Percentiles rank a stretch among this genome's conserved stretches.
Conservation (phyloP, 2,329 filamentous ascomycete species). For the Ophiognomonia clavigignenti-juglandacearum region DNA sequence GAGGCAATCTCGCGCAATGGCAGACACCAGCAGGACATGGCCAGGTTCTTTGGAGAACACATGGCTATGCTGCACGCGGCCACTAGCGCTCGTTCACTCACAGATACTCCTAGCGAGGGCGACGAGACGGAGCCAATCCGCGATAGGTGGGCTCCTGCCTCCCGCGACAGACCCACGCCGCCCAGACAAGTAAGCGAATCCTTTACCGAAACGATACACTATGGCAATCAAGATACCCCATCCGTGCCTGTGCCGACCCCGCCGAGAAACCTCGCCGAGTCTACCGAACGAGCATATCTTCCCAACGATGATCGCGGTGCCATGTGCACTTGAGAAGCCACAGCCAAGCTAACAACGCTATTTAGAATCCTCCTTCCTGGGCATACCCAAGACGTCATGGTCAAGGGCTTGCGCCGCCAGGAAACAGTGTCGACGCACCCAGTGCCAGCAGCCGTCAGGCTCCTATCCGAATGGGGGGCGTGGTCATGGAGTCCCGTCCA, state of each 20-base stretch:
- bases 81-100: conserved; percentile 5
- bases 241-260: background rate
- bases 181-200: conserved; percentile 13
- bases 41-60: conserved; percentile 13
- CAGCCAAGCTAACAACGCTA: conserved; percentile 5
- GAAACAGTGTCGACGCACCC: too few species aligned
- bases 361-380: conserved; percentile 5
- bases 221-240: background rate
- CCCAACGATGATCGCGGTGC: background rate
- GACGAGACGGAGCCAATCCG: background rate
- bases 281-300: background rate
- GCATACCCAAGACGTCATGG: too few species aligned
- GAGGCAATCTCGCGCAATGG: conserved; percentile 10
- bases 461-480: background rate
- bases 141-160: background rate
- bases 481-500: background rate
- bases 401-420: too few species aligned
- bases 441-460: background rate
- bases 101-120: background rate
- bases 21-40: conserved; percentile 14
- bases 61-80: conserved; percentile 13
- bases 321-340: background rate
- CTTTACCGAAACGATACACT: background rate
- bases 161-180: background rate
- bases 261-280: background rate